Evolutionary conservation across 2,329 filamentous ascomycete genomes (phyloP), one percentile per base, ranked within the genome.

Genomic region (Pleoardoris graminearum): DNA sequence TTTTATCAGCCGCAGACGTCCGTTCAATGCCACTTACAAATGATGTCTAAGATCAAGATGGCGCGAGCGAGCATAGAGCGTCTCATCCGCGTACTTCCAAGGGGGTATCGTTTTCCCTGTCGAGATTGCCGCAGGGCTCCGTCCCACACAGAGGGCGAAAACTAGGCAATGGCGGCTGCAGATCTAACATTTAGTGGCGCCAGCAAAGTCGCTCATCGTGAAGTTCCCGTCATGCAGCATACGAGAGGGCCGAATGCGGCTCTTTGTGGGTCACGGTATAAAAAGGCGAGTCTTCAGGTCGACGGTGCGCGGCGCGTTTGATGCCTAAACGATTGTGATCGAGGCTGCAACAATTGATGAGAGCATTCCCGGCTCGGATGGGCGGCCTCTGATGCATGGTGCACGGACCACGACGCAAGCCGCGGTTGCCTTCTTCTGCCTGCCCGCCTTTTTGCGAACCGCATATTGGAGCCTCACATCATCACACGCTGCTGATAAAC

Each of bases 381-480:
- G n/a, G 44, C 33, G 44, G 44, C 44, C 44, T 47, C 44, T 21
- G 5, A 7, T 42, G 23, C 4, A 22, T 7, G 17, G 14, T 8
- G 43, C 43, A 36, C 43, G 43, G 43, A 21, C 43, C 43, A 3
- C 29, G 4, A 6, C n/a, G n/a, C n/a, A n/a, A n/a, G n/a, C 25
- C 25, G 7, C 16, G 23, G 33, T 47, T 47, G 44, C 33, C 33
- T 47, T 23, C 32, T 45, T 25, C 33, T 47, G 44, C 44, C 44
- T 47, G 43, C 14, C 36, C 37, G 37, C 43, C 22, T 38, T 36
- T 29, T 47, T 47, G 44, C 44, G 44, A 47, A 47, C 44, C 44
- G 22, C 17, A 3, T 5, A 27, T 4, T 3, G 7, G 43, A 46
- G 30, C 43, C 43, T 19, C 30, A 21, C 33, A 14, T 7, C 14